Evolutionary conservation across 306 rosid species (phyloP), one percentile per base, ranked within the genome.

Genomic region (Malus asiatica): DNA sequence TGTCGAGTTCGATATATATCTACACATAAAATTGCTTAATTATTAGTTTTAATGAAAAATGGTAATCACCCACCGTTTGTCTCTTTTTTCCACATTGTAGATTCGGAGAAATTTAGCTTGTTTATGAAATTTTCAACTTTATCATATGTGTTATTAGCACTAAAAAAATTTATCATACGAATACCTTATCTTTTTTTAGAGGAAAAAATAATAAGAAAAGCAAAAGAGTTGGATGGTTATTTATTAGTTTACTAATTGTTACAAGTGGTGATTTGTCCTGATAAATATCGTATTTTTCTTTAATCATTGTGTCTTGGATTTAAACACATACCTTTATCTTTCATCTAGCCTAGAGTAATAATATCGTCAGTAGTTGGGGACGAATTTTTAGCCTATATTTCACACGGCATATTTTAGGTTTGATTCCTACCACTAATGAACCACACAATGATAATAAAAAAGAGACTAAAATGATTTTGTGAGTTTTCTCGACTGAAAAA

Each of bases 91-190:
- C 45, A 48, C 8, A 1, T 2, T 16, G 20, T 5, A 4, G 6
- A 18, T 48, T 48, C 5, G 6, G 55, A 6, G 7, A 48, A 48
- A 48, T 18, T 48, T 48, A 48, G 7, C 16, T 48, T 2, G 8
- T 15, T 48, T 14, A 0, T 4, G 3, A 4, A 48, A 14, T 48
- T 48, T 48, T 48, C 20, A 48, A 48, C 8, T 48, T 14, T 1
- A 48, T 15, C 3, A 0, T 1, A 48, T 0, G 0, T 15, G 20
- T 4, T 48, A 15, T 48, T 5, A 15, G 1, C 18, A 48, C 0
- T 48, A 0, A 4, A 48, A 48, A 42, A 48, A 48, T 18, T 15
- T 48, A 5, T 16, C 1, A 0, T 48, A 8, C 0, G 6, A 7
- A 15, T 2, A 15, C 16, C 6, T 48, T 14, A 5, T 18, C 55